These are phyloP conservation scores for Verticillium zaregamsianum DNA, from an alignment of 2,329 filamentous ascomycete species.

Conservation along the genomic window DNA sequence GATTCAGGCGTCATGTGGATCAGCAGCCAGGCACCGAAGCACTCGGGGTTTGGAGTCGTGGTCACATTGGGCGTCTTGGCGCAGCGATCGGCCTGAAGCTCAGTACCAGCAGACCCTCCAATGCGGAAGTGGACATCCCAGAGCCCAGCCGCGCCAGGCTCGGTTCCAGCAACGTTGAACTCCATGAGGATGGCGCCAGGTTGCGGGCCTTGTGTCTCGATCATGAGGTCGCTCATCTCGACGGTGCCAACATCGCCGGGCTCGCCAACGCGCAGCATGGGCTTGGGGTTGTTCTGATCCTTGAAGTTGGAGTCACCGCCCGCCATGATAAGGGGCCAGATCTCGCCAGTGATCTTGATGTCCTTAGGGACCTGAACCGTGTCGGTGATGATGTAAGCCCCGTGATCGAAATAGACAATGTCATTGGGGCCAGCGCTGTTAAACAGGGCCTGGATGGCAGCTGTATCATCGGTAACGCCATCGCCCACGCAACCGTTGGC, in stretches of 20 bases:
- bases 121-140: constrained; percentile 98
- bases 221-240: constrained; percentile 84
- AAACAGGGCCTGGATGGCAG: constrained; percentile 74
- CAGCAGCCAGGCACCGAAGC: constrained; percentile 70
- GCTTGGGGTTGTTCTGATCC: constrained; percentile 69
- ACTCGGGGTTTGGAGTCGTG: constrained; percentile 59
- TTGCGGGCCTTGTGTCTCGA: constrained; percentile 77
- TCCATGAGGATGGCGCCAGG: constrained; percentile 87
- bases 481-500: constrained; percentile 81
- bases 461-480: constrained; percentile 81
- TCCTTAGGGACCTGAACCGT: constrained; percentile 72
- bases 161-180: constrained; percentile 74
- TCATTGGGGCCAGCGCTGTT: constrained; percentile 60
- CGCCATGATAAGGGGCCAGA: constrained; percentile 88
- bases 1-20: constrained; percentile 59
- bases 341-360: constrained; percentile 84
- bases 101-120: constrained; percentile 79
- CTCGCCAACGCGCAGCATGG: constrained; percentile 82
- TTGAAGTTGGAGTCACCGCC: constrained; percentile 66
- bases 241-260: constrained; percentile 72
- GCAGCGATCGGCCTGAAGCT: constrained; percentile 76
- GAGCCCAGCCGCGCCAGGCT: constrained; percentile 69
- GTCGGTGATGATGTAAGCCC: constrained; percentile 65
- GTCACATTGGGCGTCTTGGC: constrained; percentile 66
- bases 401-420: constrained; percentile 72